phyloP scores from a whole-genome alignment of 2,329 filamentous ascomycete genomes.

The Zymoseptoria ardabiliae region DNA sequence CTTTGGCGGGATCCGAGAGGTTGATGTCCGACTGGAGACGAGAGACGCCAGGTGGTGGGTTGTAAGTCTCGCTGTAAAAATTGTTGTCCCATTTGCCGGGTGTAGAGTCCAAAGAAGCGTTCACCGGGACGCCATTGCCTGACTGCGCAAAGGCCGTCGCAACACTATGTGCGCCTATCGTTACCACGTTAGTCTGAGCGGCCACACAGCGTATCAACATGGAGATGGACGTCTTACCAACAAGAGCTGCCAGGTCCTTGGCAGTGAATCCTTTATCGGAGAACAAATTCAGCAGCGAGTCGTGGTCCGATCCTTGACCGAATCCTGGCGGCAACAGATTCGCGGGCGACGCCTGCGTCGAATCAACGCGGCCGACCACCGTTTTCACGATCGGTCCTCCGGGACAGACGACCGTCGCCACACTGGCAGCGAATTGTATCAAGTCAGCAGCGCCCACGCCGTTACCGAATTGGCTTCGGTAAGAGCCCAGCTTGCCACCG shows the following conservation, averaged over 20 bases:
- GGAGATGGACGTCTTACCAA: constrained; percentile 32
- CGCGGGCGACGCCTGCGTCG: constrained; percentile 33
- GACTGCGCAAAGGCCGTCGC: constrained; percentile 39
- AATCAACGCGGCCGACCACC: constrained; percentile 43
- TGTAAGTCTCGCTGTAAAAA: constrained; percentile 39
- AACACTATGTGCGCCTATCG: constrained; percentile 39
- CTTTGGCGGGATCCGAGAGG: constrained; percentile 12
- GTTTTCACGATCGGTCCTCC: constrained; percentile 14
- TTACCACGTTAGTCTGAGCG: too few relatives aligned
- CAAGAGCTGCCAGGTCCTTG: constrained; percentile 45
- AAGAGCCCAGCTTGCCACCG: constrained; percentile 32
- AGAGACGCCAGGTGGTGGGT: constrained; percentile 17
- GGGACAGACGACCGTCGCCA: constrained; percentile 32
- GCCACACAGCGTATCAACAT: not conserved
- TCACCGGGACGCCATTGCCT: constrained; percentile 17
- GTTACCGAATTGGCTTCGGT: constrained; percentile 5
- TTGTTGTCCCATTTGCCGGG: constrained; percentile 45
- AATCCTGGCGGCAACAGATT: constrained; percentile 41
- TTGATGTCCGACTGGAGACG: constrained; percentile 29
- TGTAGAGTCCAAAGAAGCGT: constrained; percentile 41
- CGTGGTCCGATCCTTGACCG: constrained; percentile 29
- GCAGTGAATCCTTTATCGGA: constrained; percentile 44
- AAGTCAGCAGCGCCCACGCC: constrained; percentile 46
- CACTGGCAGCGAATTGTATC: constrained; percentile 42
- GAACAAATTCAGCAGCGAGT: constrained; percentile 43